Conservation (phyloP, 192 early-diverging fungal genomes). For the Podila horticola region DNA sequence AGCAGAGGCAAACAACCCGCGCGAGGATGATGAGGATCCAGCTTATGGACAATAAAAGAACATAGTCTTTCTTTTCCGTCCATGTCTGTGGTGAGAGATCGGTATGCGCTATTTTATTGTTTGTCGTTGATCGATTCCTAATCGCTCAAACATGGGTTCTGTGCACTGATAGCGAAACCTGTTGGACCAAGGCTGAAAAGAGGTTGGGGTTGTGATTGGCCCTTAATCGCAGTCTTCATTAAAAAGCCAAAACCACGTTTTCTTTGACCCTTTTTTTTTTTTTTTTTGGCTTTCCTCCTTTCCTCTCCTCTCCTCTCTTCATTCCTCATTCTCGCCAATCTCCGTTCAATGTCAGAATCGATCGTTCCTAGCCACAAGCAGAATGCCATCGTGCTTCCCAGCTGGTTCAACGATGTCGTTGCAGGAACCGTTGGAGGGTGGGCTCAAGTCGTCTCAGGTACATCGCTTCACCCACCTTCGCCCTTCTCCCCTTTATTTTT, state of each 20-base stretch:
- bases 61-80: no score
- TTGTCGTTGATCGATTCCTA: no score
- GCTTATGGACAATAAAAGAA: no score
- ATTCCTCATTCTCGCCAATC: neutral
- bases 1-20: no score
- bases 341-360: conserved; percentile 12
- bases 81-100: no score
- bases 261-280: conserved; percentile 2
- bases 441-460: conserved; percentile 76
- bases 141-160: no score
- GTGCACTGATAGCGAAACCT: no score
- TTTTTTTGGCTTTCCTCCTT: neutral
- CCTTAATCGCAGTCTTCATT: neutral
- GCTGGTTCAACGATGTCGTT: conserved; percentile 61
- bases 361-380: conserved; percentile 8
- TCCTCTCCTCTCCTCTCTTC: neutral
- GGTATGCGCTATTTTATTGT: no score
- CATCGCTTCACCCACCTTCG: neutral
- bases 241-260: neutral
- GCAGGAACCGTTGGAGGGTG: conserved; percentile 75
- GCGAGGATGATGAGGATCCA: no score
- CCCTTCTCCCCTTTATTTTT: no score
- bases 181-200: no score
- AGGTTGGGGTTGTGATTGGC: neutral
- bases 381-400: conserved; percentile 49